Evolutionary conservation across 495 filamentous ascomycete species (phyloP).

Genomic region (Xylaria curta): DNA sequence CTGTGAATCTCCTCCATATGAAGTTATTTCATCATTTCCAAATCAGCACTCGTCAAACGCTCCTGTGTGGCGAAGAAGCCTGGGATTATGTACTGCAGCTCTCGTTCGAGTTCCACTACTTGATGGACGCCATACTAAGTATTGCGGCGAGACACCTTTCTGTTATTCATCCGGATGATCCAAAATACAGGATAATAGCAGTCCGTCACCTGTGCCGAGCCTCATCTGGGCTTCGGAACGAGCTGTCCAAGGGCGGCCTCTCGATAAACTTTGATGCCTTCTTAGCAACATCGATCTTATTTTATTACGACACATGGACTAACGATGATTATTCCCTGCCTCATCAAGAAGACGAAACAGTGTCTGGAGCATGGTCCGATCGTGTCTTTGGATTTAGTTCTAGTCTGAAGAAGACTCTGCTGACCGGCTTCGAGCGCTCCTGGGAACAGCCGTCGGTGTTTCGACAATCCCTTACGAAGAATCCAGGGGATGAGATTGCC

Average conservation of each 20-base stretch:
- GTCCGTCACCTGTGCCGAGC: slow-evolving; percentile 21
- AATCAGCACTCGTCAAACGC: slow-evolving; percentile 13
- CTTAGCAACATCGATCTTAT: slow-evolving; percentile 19
- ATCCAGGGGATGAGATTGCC: not conserved
- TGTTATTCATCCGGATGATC: slow-evolving; percentile 17
- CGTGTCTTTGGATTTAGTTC: slow-evolving; percentile 24
- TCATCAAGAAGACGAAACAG: not conserved
- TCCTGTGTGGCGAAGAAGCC: slow-evolving; percentile 16
- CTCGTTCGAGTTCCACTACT: slow-evolving; percentile 26
- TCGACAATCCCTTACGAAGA: slow-evolving; percentile 17
- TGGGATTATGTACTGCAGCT: slow-evolving; percentile 28
- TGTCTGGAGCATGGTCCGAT: slow-evolving; percentile 17
- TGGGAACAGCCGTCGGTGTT: slow-evolving; percentile 22
- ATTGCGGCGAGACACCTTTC: slow-evolving; percentile 27
- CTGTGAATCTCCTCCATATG: slow-evolving; percentile 22
- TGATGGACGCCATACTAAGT: slow-evolving; percentile 28
- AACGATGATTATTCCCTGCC: slow-evolving; percentile 23
- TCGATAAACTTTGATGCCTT: slow-evolving; percentile 25
- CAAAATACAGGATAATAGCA: slow-evolving; percentile 16
- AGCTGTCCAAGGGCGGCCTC: slow-evolving; percentile 15
- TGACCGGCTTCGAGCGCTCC: slow-evolving; percentile 18
- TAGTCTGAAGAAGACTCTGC: slow-evolving; percentile 20
- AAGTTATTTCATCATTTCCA: slow-evolving; percentile 28
- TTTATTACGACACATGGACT: slow-evolving; percentile 29
- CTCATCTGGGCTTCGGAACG: slow-evolving; percentile 18